phyloP scores from a whole-genome alignment of 768 basidiomycete genomes.

The Phaeotremella skinneri region DNA sequence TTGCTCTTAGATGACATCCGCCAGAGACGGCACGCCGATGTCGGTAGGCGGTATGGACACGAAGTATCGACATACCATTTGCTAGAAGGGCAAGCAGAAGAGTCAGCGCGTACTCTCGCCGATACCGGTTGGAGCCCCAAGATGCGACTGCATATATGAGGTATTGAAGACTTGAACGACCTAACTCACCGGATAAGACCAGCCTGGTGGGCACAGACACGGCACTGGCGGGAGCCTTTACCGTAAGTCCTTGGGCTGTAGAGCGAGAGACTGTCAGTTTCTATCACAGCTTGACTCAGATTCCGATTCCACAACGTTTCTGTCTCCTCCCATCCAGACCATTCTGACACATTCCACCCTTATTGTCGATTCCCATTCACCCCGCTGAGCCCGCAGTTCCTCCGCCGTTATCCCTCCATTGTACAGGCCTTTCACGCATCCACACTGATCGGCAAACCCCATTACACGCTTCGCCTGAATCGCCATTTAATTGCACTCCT shows the following conservation, averaged over 20 bases:
- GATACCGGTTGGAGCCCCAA: too few species aligned
- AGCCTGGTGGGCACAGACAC: constrained; percentile 93
- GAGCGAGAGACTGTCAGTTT: constrained; percentile 1
- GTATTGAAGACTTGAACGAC: background rate
- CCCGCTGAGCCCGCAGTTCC: too few species aligned
- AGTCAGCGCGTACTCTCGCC: constrained; percentile 20
- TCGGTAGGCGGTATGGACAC: too few species aligned
- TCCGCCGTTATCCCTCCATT: too few species aligned
- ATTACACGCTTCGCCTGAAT: too few species aligned
- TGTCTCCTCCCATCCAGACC: background rate
- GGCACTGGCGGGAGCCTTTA: constrained; percentile 94
- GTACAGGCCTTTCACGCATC: too few species aligned
- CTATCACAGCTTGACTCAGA: background rate
- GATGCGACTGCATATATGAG: background rate
- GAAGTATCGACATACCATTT: constrained; percentile 33
- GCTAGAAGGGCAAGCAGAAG: constrained; percentile 7
- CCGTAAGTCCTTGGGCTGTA: constrained; percentile 77
- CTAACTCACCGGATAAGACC: constrained; percentile 91
- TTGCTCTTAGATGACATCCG: background rate
- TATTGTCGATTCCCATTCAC: background rate
- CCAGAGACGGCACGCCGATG: too few species aligned
- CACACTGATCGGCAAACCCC: too few species aligned
- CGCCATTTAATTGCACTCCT: too few species aligned
- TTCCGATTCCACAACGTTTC: constrained; percentile 12
- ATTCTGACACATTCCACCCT: background rate